Evolutionary conservation across 2,329 filamentous ascomycete species (phyloP).

Genomic region (Ophiostoma perfectum): DNA sequence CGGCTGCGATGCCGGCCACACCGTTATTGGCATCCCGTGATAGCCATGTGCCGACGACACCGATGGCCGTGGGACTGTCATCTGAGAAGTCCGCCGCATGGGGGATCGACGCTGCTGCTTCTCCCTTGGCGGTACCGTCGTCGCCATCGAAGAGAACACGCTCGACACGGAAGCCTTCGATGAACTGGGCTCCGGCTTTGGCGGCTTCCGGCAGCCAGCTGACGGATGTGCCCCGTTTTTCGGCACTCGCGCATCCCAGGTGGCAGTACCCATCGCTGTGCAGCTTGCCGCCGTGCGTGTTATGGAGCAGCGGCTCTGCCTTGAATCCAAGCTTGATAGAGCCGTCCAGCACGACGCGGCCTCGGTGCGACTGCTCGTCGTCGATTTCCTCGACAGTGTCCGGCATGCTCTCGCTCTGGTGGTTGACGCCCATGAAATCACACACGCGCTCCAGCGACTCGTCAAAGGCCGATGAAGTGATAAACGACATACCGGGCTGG

Average conservation of each 20-base stretch:
- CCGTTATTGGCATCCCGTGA: conserved; percentile 61
- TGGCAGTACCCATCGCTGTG: conserved; percentile 69
- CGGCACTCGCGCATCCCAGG: conserved; percentile 57
- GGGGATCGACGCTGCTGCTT: conserved; percentile 1
- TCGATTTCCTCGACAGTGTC: neutral
- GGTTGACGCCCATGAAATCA: conserved; percentile 68
- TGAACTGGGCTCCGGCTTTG: conserved; percentile 68
- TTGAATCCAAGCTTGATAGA: conserved; percentile 66
- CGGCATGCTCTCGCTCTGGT: neutral
- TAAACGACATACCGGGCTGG: conserved; percentile 62
- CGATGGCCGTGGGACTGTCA: conserved; percentile 45
- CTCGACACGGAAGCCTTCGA: conserved; percentile 74
- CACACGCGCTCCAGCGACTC: conserved; percentile 74
- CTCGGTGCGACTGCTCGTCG: conserved; percentile 63
- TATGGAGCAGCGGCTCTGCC: conserved; percentile 67
- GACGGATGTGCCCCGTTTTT: conserved; percentile 73
- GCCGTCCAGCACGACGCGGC: conserved; percentile 68
- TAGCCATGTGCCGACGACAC: conserved; percentile 70
- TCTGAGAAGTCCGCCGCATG: neutral
- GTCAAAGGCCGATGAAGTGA: conserved; percentile 68
- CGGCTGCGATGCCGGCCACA: conserved; percentile 44
- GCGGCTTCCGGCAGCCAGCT: conserved; percentile 77
- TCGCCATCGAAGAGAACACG: conserved; percentile 61
- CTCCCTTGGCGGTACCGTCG: conserved; percentile 30
- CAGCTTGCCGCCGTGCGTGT: conserved; percentile 59